Evolutionary conservation across 2,329 filamentous ascomycete species (phyloP).

Genomic region (Lecanicillium sp.): DNA sequence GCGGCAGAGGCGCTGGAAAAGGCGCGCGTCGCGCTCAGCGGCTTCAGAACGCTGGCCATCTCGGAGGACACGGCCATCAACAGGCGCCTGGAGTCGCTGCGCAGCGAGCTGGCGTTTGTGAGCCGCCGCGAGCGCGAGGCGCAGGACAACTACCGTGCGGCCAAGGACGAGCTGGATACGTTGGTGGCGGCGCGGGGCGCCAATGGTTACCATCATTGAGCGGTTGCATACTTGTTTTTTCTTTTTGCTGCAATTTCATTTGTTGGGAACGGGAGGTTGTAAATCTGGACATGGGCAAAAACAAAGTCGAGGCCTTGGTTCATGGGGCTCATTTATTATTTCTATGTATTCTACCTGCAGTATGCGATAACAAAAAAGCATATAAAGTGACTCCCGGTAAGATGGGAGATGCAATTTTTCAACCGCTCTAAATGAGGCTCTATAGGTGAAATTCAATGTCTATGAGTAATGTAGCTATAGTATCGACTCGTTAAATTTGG

Average conservation of each 20-base stretch:
- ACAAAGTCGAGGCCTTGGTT: background rate
- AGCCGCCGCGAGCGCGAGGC: conserved; percentile 80
- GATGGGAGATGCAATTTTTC: background rate
- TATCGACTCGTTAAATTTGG: no score
- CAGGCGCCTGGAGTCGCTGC: conserved; percentile 64
- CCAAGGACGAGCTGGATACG: conserved; percentile 69
- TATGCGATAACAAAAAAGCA: background rate
- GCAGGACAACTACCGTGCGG: conserved; percentile 74
- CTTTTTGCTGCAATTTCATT: background rate
- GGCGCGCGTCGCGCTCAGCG: conserved; percentile 64
- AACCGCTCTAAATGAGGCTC: no score
- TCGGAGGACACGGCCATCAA: conserved; percentile 73
- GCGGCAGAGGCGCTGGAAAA: conserved; percentile 69
- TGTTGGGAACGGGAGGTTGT: no score
- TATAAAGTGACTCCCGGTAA: background rate
- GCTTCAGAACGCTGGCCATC: conserved; percentile 68
- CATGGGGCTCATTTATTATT: background rate
- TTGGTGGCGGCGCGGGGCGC: conserved; percentile 33
- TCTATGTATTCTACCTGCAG: conserved; percentile 8
- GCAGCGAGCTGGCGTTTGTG: conserved; percentile 78
- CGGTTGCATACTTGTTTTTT: conserved; percentile 1
- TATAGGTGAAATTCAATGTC: no score
- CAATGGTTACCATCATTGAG: conserved; percentile 11
- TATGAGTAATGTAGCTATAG: no score
- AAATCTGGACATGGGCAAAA: background rate